phyloP scores from a whole-genome alignment of 2,329 filamentous ascomycete genomes.

The Fusarium fracticaudum region DNA sequence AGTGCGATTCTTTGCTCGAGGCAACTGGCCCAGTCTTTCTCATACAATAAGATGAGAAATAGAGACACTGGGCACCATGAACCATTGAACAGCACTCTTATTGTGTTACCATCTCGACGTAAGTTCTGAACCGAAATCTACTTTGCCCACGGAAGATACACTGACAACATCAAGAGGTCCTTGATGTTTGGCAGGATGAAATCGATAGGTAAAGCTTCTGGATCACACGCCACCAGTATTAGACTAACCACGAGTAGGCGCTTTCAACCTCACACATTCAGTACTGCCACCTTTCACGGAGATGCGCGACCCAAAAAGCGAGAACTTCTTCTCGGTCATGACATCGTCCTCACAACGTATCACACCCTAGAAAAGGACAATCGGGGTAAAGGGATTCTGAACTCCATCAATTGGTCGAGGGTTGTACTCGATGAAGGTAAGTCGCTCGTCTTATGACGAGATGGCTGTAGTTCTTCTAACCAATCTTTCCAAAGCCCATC shows the following conservation, averaged over 20 bases:
- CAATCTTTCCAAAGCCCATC: neutral
- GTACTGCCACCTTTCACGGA: neutral
- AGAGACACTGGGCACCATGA: accelerated
- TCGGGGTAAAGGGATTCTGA: accelerated
- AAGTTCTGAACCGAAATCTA: neutral
- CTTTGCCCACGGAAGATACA: accelerated
- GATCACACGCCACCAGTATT: accelerated
- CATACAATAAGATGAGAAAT: accelerated
- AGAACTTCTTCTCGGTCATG: neutral
- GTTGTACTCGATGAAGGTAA: neutral
- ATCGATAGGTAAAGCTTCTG: neutral
- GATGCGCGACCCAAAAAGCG: accelerated
- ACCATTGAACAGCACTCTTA: accelerated
- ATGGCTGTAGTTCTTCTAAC: accelerated
- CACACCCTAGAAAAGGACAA: neutral
- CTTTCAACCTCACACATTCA: neutral
- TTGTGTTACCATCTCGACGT: conserved; percentile 6
- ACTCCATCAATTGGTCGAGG: neutral
- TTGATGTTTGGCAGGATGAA: conserved; percentile 9
- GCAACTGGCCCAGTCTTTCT: accelerated
- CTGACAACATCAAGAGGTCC: neutral
- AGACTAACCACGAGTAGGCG: neutral
- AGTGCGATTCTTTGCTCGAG: neutral
- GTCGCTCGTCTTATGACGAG: accelerated
- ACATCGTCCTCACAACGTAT: neutral